A percentile compares a stretch with the other conserved stretches of the same genome.
Evolutionary conservation across 495 filamentous ascomycete genomes (phyloP).

Genomic region (Trichoderma virens): DNA sequence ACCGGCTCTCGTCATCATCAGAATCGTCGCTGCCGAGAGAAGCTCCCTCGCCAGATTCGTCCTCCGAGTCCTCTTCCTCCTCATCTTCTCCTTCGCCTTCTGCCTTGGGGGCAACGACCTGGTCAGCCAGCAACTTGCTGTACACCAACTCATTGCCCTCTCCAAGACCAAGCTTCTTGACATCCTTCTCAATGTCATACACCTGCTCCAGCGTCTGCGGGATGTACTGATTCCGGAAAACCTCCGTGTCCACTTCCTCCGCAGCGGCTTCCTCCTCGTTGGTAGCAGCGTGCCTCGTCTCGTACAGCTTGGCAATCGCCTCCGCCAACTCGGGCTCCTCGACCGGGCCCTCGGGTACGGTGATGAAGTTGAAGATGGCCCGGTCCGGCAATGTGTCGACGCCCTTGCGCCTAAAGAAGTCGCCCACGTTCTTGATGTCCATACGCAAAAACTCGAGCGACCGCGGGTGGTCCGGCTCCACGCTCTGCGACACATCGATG

Average conservation of each 20-base stretch:
- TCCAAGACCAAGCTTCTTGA: slow-evolving; percentile 63
- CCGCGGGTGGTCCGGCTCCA: slow-evolving; percentile 91
- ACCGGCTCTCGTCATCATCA: slow-evolving; percentile 43
- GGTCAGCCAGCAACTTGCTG: slow-evolving; percentile 66
- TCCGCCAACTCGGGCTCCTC: slow-evolving; percentile 38
- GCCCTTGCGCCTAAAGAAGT: slow-evolving; percentile 81
- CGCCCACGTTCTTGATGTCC: slow-evolving; percentile 93
- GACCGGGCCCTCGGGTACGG: slow-evolving; percentile 42
- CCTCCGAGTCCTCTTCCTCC: slow-evolving; percentile 29
- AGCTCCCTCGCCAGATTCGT: slow-evolving; percentile 31
- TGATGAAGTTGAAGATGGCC: slow-evolving; percentile 72
- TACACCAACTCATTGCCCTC: slow-evolving; percentile 71
- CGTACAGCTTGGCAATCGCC: slow-evolving; percentile 41
- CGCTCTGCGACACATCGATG: slow-evolving; percentile 95
- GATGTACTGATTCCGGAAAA: slow-evolving; percentile 92
- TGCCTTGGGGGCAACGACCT: slow-evolving; percentile 38
- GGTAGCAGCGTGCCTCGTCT: slow-evolving; percentile 20
- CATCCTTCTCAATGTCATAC: slow-evolving; percentile 90
- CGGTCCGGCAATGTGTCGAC: slow-evolving; percentile 71
- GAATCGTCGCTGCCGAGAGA: slow-evolving; percentile 42
- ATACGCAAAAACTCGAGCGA: slow-evolving; percentile 88
- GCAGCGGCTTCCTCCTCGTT: slow-evolving; percentile 41
- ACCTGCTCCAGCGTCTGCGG: slow-evolving; percentile 91
- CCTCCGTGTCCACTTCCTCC: slow-evolving; percentile 71
- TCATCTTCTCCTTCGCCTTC: slow-evolving; percentile 30